Conservation (phyloP, 179 eudicot genomes). For the Silene noctiflora region DNA sequence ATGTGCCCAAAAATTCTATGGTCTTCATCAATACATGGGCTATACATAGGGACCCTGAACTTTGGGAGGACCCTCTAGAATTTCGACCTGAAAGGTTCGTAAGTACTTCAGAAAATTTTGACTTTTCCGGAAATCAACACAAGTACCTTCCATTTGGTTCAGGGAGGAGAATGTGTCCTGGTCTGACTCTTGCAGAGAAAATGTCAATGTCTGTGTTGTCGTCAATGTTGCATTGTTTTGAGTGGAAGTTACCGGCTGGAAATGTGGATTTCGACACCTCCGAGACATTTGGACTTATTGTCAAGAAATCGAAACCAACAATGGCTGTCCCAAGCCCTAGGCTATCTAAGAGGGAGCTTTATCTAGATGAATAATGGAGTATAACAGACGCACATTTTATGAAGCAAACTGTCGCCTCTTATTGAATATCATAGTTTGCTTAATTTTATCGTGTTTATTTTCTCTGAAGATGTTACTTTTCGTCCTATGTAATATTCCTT, state of each 20-base stretch:
- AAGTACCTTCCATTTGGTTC: constrained; percentile 56
- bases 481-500: too few species aligned
- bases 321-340: constrained; percentile 40
- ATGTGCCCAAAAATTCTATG: constrained; percentile 20
- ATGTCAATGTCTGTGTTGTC: constrained; percentile 40
- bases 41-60: constrained; percentile 48
- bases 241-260: constrained; percentile 47
- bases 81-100: constrained; percentile 55
- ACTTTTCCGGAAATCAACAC: constrained; percentile 29
- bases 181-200: constrained; percentile 54
- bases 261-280: constrained; percentile 29
- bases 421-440: too few species aligned
- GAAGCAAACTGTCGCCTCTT: too few species aligned
- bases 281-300: constrained; percentile 49
- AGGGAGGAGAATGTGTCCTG: constrained; percentile 62
- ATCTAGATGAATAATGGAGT: neutral
- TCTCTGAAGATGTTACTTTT: too few species aligned
- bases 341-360: constrained; percentile 20
- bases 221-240: constrained; percentile 49
- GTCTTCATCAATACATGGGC: constrained; percentile 45
- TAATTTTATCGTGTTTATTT: too few species aligned
- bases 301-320: constrained; percentile 28
- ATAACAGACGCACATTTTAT: too few species aligned
- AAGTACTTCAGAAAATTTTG: neutral
- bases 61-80: constrained; percentile 45